A percentile compares a stretch with the other conserved stretches of the same genome.
These are phyloP conservation scores for Scleroderma citrinum DNA, from an alignment of 768 basidiomycete species.

Conservation along the genomic window DNA sequence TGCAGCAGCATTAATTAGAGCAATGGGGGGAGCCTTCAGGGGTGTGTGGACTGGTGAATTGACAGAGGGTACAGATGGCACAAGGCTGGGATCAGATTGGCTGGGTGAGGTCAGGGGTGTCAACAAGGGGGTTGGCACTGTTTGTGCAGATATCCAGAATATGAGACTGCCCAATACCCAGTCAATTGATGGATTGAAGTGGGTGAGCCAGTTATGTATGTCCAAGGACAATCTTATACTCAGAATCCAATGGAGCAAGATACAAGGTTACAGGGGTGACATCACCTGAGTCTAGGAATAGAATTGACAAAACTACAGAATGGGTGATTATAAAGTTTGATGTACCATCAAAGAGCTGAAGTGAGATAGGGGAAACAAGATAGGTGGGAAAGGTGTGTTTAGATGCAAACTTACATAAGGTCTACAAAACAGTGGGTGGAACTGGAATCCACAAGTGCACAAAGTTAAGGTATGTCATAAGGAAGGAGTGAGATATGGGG, in stretches of 20 bases:
- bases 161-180: too few species aligned
- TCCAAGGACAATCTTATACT: too few species aligned
- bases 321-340: not conserved
- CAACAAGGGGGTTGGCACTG: too few species aligned
- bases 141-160: too few species aligned
- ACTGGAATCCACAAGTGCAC: not conserved
- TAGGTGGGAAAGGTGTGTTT: not conserved
- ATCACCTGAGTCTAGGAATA: not conserved
- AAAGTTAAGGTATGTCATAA: not conserved
- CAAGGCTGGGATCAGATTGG: too few species aligned
- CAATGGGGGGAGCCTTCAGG: not conserved
- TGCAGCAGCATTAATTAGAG: not conserved
- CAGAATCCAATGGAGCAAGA: too few species aligned
- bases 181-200: too few species aligned
- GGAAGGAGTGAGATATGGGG: not conserved
- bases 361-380: not conserved
- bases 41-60: not conserved
- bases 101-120: too few species aligned
- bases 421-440: not conserved
- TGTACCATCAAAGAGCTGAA: not conserved
- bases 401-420: not conserved
- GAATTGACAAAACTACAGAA: not conserved
- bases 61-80: too few species aligned
- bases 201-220: too few species aligned
- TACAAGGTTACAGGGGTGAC: not conserved